These are phyloP conservation scores for Auxenochlorella pyrenoidosa DNA, from an alignment of 139 green algal species.

Conservation along the genomic window DNA sequence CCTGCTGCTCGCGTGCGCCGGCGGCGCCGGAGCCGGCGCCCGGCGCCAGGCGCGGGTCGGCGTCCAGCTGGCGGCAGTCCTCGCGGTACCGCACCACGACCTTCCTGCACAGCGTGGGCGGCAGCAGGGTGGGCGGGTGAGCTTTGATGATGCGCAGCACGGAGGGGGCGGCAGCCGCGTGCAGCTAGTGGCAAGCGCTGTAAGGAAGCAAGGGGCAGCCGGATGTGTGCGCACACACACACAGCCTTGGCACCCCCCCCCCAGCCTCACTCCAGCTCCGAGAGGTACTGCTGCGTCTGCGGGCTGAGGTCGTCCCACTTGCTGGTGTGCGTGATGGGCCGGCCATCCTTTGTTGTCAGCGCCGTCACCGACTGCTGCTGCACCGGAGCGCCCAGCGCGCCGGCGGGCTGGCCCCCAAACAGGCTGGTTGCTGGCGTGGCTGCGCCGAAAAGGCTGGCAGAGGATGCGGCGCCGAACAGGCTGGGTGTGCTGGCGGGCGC, in stretches of 20 bases:
- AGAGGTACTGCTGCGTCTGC: conserved; percentile 53
- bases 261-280: conserved; percentile 52
- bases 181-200: background rate
- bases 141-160: background rate
- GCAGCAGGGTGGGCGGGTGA: background rate
- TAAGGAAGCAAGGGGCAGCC: background rate
- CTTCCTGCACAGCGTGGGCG: conserved; percentile 20
- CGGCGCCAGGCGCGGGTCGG: conserved; percentile 30
- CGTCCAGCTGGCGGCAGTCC: conserved; percentile 55
- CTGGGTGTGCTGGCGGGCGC: background rate
- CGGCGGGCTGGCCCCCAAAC: conserved; percentile 43
- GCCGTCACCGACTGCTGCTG: conserved; percentile 36
- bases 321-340: conserved; percentile 53
- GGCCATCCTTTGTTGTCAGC: conserved; percentile 52
- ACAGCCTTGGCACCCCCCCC: background rate
- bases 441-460: conserved; percentile 10
- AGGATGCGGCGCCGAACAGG: conserved; percentile 37
- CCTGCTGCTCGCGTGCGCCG: conserved; percentile 20
- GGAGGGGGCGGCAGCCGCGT: background rate
- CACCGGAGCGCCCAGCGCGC: conserved; percentile 1
- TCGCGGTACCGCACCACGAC: conserved; percentile 44
- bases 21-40: background rate
- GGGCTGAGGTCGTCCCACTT: conserved; percentile 65
- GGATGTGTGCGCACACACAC: background rate
- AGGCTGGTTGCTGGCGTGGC: conserved; percentile 8